Base-by-base conservation (phyloP, 129 eudicot species). In the Pittosporum tobira region DNA sequence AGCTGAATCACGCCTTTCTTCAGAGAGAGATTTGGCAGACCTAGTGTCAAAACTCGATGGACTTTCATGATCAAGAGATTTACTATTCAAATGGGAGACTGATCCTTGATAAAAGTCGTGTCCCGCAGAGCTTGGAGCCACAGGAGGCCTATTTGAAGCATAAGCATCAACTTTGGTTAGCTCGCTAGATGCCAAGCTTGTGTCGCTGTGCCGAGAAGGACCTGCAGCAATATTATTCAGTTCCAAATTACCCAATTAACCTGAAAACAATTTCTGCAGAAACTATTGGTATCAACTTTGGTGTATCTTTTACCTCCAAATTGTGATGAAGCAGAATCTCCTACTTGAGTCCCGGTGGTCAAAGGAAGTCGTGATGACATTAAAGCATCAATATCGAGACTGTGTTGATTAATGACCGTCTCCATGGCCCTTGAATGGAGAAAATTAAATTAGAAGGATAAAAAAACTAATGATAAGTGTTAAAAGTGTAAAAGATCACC, bases 401-500 rank as follows among this genome's bases (percentile, higher is more conserved):
- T 81, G 49, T 93, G 94, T 51, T 78, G 83, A 68, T 77, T 81
- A 64, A 93, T 87, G 63, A 93, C 99, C 51, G 99, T 93, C 75
- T 93, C 96, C 99, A 93, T 93, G 30, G 99, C 99, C 99, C 99
- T 93, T 66, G 18, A 64, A 57, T 16, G 10, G 36, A 77, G 13
- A 56, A 51, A 2, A 44, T 44, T 65, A 36, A 55, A 48, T 38
- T 23, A 50, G 3, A 8, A 40, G 24, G 50, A 36, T 27, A 10
- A 20, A 19, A 23, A 45, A 31, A 59, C 27, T 27, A 56, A 59
- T 30, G 18, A n/a, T 8, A 46, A 48, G 34, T n/a, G n/a, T 18
- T 6, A 49, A 27, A 60, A 7, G 21, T 10, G 27, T 45, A 5
- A n/a, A 65, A 26, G n/a, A 31, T 22, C 11, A 4, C 44, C 23